Evolutionary conservation across 306 rosid genomes (phyloP).

Genomic region (Cucurbita moschata): DNA sequence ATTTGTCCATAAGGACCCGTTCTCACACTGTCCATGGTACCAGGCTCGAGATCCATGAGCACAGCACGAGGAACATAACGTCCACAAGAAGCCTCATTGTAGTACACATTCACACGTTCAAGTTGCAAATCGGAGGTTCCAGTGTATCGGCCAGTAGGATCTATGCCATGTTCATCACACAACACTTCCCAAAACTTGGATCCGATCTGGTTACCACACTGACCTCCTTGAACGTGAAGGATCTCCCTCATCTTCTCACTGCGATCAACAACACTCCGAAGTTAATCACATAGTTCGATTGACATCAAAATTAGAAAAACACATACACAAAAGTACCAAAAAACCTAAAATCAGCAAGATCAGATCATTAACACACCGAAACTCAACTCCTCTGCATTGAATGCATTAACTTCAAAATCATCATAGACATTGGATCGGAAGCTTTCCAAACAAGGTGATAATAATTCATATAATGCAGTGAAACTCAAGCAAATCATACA

Average conservation of each 20-base stretch:
- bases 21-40: neutral
- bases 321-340: neutral
- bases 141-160: constrained; percentile 1
- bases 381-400: neutral
- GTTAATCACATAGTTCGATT: neutral
- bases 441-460: neutral
- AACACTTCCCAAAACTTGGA: constrained; percentile 1
- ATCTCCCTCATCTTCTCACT: neutral
- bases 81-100: neutral
- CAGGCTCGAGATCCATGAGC: neutral
- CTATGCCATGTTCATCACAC: constrained; percentile 1
- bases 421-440: neutral
- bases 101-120: neutral
- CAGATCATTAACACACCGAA: neutral
- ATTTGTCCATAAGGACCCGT: neutral
- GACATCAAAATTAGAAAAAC: neutral
- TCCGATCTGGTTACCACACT: constrained; percentile 5
- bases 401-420: neutral
- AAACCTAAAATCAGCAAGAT: neutral
- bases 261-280: neutral
- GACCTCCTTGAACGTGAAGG: neutral
- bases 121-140: neutral
- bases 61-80: neutral
- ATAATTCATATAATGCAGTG: neutral
- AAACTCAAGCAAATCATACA: neutral